These are phyloP conservation scores for Arabis hirsuta DNA, from an alignment of 345 rosid genomes.

Conservation along the genomic window DNA sequence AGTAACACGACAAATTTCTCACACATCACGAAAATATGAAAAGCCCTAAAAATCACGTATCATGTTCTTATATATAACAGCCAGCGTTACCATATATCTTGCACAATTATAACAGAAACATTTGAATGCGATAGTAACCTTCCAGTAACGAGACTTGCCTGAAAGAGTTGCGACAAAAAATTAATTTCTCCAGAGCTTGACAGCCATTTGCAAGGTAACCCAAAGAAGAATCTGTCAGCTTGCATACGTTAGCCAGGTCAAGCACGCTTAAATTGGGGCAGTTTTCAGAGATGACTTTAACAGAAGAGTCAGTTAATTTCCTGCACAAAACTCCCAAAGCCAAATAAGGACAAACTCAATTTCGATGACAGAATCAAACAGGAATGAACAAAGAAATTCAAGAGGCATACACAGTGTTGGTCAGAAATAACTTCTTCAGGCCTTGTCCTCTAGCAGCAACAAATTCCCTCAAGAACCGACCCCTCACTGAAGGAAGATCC, in stretches of 20 bases:
- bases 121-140: background rate
- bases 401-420: slow-evolving; percentile 68
- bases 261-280: slow-evolving; percentile 66
- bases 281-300: slow-evolving; percentile 70
- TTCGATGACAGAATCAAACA: slow-evolving; percentile 11
- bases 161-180: slow-evolving; percentile 74
- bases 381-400: slow-evolving; percentile 26
- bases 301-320: slow-evolving; percentile 75
- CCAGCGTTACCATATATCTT: background rate
- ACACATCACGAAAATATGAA: background rate
- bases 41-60: background rate
- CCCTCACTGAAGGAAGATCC: slow-evolving; percentile 63
- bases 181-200: slow-evolving; percentile 56
- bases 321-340: slow-evolving; percentile 50
- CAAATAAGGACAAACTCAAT: slow-evolving; percentile 19
- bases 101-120: background rate
- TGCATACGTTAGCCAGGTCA: slow-evolving; percentile 63
- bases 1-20: slow-evolving; percentile 8
- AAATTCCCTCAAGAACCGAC: slow-evolving; percentile 59
- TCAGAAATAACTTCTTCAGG: slow-evolving; percentile 72
- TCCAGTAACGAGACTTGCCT: slow-evolving; percentile 49
- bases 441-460: slow-evolving; percentile 51
- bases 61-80: background rate
- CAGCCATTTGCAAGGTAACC: slow-evolving; percentile 86
- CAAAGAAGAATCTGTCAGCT: slow-evolving; percentile 78